Percentiles rank a stretch among this genome's conserved stretches.
Conservation (phyloP, 371 early-diverging fungal species). For the Quaeritorhiza haematococci region DNA sequence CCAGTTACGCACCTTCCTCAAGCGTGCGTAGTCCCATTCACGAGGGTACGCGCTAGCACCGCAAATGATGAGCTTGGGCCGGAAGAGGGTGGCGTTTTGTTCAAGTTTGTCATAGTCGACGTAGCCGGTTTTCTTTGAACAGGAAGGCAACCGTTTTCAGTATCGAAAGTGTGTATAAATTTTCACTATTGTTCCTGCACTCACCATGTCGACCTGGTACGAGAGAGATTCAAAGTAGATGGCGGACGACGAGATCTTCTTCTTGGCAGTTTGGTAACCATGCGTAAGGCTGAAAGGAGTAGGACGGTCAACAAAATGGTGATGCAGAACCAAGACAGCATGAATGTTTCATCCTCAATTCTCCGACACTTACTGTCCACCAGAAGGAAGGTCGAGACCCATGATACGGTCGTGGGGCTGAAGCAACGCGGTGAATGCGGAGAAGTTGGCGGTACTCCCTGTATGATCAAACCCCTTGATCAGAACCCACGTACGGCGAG, state of each 20-base stretch:
- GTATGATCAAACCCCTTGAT: no score
- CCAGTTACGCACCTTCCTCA: constrained; percentile 47
- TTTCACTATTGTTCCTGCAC: neutral
- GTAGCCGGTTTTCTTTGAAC: constrained; percentile 67
- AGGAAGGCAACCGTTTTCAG: neutral
- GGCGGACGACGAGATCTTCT: constrained; percentile 97
- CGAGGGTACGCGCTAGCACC: constrained; percentile 97
- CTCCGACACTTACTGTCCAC: constrained; percentile 72
- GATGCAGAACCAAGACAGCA: neutral
- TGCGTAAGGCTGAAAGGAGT: constrained; percentile 72
- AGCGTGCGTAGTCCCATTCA: constrained; percentile 92
- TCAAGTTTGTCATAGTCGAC: constrained; percentile 96
- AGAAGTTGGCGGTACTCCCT: constrained; percentile 89
- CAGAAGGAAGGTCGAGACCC: constrained; percentile 98
- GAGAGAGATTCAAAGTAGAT: constrained; percentile 97
- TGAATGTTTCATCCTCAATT: neutral
- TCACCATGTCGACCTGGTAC: constrained; percentile 79
- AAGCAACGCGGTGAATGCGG: constrained; percentile 92
- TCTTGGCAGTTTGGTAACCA: constrained; percentile 96
- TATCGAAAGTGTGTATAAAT: neutral
- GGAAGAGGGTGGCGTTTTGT: constrained; percentile 76
- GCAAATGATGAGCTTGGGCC: constrained; percentile 97
- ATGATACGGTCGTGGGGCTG: constrained; percentile 97
- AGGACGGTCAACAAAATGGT: neutral
- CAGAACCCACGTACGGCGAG: no score